phyloP scores from a whole-genome alignment of 805 yeast species.

The Cyberlindnera maritima region DNA sequence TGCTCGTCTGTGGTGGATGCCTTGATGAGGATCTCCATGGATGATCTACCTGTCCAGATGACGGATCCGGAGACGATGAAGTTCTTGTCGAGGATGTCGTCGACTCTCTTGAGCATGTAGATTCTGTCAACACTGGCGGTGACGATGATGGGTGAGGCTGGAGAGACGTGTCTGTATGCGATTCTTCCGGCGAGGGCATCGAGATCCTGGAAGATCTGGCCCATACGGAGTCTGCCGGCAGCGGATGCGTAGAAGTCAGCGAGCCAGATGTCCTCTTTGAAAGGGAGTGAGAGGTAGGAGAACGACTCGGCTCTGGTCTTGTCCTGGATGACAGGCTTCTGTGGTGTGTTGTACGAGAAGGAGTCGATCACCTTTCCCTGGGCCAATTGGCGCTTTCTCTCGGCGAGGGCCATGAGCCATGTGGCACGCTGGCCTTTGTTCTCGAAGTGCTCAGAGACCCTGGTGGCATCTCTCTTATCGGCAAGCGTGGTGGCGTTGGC shows the following conservation, averaged over 20 bases:
- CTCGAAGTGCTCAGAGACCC: conserved; percentile 29
- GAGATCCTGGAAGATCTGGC: conserved; percentile 90
- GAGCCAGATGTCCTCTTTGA: conserved; percentile 77
- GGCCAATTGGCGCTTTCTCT: conserved; percentile 63
- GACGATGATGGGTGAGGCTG: conserved; percentile 93
- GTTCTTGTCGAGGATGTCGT: conserved; percentile 70
- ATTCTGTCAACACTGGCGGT: conserved; percentile 94
- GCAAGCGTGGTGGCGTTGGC: conserved; percentile 70
- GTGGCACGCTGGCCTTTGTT: conserved; percentile 50
- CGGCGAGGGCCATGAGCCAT: conserved; percentile 83
- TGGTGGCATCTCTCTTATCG: conserved; percentile 53
- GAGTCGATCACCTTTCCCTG: conserved; percentile 75
- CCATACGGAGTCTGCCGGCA: conserved; percentile 87
- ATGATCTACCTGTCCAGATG: conserved; percentile 91
- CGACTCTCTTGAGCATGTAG: conserved; percentile 80
- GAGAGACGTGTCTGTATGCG: conserved; percentile 90
- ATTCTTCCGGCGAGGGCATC: conserved; percentile 94
- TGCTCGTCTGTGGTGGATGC: conserved; percentile 73
- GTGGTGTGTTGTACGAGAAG: conserved; percentile 68
- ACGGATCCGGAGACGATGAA: conserved; percentile 87
- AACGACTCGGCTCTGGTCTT: conserved; percentile 78
- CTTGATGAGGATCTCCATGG: conserved; percentile 91
- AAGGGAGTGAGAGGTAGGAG: conserved; percentile 67
- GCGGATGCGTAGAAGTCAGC: conserved; percentile 89
- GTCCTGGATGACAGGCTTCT: conserved; percentile 66